These are phyloP conservation scores for Curvularia verruculosa DNA, from an alignment of 2,329 filamentous ascomycete genomes.

Conservation along the genomic window DNA sequence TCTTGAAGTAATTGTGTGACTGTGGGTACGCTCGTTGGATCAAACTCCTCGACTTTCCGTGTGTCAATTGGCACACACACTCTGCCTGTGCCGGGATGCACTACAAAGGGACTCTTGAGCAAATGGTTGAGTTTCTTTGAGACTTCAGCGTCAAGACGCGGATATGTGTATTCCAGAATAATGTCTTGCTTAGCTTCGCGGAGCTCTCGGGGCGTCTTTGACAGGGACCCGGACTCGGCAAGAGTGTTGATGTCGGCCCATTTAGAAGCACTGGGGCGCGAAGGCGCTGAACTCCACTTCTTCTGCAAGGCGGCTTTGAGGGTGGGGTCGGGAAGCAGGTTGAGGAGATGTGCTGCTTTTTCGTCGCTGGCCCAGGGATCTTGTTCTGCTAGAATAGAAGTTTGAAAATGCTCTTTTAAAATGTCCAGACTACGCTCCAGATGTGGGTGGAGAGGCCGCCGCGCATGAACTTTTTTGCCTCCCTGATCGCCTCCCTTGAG, in stretches of 20 bases:
- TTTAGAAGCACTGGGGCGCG: constrained; percentile 77
- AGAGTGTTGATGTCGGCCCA: constrained; percentile 93
- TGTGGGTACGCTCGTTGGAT: constrained; percentile 87
- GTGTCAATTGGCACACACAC: constrained; percentile 96
- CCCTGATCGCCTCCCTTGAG: constrained; percentile 85
- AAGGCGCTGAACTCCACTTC: constrained; percentile 88
- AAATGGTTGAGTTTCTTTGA: constrained; percentile 98
- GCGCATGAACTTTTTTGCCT: constrained; percentile 84
- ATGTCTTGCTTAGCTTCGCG: constrained; percentile 94
- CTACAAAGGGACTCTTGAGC: constrained; percentile 94
- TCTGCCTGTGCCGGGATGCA: constrained; percentile 91
- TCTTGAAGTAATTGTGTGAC: constrained; percentile 81
- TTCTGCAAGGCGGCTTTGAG: constrained; percentile 80
- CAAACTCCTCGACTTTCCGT: constrained; percentile 75
- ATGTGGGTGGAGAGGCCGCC: constrained; percentile 88
- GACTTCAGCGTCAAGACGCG: constrained; percentile 93
- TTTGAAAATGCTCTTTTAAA: constrained; percentile 81
- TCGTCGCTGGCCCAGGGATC: constrained; percentile 78
- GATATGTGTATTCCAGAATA: constrained; percentile 96
- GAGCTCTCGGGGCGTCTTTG: constrained; percentile 74
- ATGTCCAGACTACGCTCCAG: constrained; percentile 84
- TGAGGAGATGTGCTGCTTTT: constrained; percentile 76
- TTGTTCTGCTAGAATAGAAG: constrained; percentile 80
- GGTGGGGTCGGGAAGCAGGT: constrained; percentile 79
- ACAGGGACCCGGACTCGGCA: constrained; percentile 76